Percentiles rank a stretch among this genome's conserved stretches.
phyloP scores from a whole-genome alignment of 257 asterid genomes.

The Ehretia macrophylla region DNA sequence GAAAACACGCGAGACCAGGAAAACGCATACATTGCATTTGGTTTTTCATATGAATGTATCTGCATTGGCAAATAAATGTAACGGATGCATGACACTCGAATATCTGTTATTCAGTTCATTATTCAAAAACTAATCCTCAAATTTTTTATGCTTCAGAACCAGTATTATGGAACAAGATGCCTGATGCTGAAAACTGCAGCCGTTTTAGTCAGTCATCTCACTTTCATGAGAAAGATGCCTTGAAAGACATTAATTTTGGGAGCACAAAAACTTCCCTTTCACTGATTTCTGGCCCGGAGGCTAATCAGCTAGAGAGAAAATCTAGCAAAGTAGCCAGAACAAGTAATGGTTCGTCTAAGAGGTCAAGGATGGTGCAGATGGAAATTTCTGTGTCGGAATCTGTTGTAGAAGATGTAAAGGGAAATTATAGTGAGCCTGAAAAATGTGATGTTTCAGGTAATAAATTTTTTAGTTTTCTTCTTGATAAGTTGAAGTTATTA shows the following conservation, averaged over 20 bases:
- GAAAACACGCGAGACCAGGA: too few species aligned
- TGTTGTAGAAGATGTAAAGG: slow-evolving; percentile 41
- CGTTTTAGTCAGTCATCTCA: slow-evolving; percentile 18
- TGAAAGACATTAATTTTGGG: slow-evolving; percentile 30
- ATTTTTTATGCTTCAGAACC: slow-evolving; percentile 39
- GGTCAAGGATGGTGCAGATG: slow-evolving; percentile 46
- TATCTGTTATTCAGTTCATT: neutral
- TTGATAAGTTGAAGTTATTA: neutral
- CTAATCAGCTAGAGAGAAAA: slow-evolving; percentile 34
- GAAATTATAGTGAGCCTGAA: slow-evolving; percentile 38
- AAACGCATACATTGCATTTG: too few species aligned
- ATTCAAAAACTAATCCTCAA: slow-evolving; percentile 31
- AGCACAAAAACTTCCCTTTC: slow-evolving; percentile 26
- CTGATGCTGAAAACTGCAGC: slow-evolving; percentile 29
- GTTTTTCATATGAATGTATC: too few species aligned
- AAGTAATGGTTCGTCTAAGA: slow-evolving; percentile 46
- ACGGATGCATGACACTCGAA: neutral
- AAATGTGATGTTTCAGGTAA: slow-evolving; percentile 48
- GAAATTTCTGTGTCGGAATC: slow-evolving; percentile 39
- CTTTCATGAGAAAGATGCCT: slow-evolving; percentile 22
- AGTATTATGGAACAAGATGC: slow-evolving; percentile 38
- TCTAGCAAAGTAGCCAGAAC: slow-evolving; percentile 48
- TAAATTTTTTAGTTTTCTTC: neutral
- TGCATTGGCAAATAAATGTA: too few species aligned
- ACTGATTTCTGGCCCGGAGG: slow-evolving; percentile 30